Evolutionary conservation across 257 asterid genomes (phyloP).

Genomic region (Solanum habrochaites): DNA sequence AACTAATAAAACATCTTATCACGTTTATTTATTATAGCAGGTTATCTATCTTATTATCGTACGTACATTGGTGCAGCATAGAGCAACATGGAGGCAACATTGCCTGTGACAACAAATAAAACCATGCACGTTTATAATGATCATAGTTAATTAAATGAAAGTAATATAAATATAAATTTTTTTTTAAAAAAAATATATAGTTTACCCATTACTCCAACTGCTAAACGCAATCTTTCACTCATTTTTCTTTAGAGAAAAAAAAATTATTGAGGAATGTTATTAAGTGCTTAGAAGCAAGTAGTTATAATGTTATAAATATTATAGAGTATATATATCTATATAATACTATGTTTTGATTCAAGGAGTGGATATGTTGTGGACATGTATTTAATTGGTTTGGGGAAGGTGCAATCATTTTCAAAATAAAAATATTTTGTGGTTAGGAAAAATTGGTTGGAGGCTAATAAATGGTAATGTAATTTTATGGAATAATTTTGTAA

Average conservation of each 20-base stretch:
- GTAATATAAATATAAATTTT: neutral
- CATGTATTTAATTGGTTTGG: slow-evolving; percentile 19
- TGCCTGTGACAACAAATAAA: slow-evolving; percentile 36
- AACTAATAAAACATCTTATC: too few species aligned
- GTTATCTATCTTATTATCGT: neutral
- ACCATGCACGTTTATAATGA: neutral
- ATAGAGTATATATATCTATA: too few species aligned
- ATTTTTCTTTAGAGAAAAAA: slow-evolving; percentile 14
- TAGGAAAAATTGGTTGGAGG: neutral
- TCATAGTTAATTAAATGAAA: neutral
- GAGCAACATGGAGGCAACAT: slow-evolving; percentile 57
- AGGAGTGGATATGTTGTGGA: slow-evolving; percentile 3
- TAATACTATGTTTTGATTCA: neutral
- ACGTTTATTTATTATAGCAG: neutral
- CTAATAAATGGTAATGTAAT: neutral
- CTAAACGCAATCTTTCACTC: slow-evolving; percentile 59
- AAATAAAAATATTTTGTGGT: neutral
- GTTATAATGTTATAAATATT: slow-evolving; percentile 5
- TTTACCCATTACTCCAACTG: slow-evolving; percentile 61
- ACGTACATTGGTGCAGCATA: slow-evolving; percentile 60
- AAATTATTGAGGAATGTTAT: neutral
- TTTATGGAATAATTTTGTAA: neutral
- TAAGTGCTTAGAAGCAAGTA: neutral
- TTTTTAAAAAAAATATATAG: too few species aligned
- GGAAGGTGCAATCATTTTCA: slow-evolving; percentile 4